phyloP scores from a whole-genome alignment of 257 asterid genomes.

The Solanum sejunctum region DNA sequence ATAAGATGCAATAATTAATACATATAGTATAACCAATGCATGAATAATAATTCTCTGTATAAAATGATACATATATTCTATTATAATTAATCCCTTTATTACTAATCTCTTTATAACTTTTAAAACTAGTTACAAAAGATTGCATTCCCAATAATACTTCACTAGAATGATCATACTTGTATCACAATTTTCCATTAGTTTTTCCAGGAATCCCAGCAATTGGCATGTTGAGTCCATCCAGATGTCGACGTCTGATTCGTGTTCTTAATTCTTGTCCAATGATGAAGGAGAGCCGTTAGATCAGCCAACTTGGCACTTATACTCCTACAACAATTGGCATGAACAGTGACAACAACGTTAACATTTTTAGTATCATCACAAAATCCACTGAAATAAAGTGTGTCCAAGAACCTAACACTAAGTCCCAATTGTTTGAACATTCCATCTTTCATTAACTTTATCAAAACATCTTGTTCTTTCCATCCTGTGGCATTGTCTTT shows the following conservation, averaged over 20 bases:
- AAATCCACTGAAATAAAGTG: slow-evolving; percentile 46
- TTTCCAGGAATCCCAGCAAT: slow-evolving; percentile 22
- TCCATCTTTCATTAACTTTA: slow-evolving; percentile 4
- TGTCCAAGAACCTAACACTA: slow-evolving; percentile 25
- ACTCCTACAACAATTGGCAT: slow-evolving; percentile 61
- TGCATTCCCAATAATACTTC: no score
- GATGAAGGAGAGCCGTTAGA: slow-evolving; percentile 30
- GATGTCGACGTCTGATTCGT: slow-evolving; percentile 2
- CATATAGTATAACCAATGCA: no score
- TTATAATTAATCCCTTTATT: no score
- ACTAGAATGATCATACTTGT: no score
- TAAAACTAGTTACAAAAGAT: no score
- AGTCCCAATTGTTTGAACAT: slow-evolving; percentile 12
- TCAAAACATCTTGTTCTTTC: slow-evolving; percentile 66
- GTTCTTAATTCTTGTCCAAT: slow-evolving; percentile 36
- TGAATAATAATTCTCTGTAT: no score
- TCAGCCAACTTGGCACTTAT: slow-evolving; percentile 52
- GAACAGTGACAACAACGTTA: slow-evolving; percentile 31
- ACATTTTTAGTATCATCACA: slow-evolving; percentile 31
- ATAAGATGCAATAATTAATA: no score
- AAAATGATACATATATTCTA: no score
- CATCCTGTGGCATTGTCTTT: slow-evolving; percentile 18
- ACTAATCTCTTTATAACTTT: no score
- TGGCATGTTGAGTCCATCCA: slow-evolving; percentile 26
- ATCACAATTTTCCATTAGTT: neutral